Evolutionary conservation across 1,139 yeast genomes (phyloP), one percentile per base, ranked within the genome.

Genomic region (Zygotorulaspora mrakii): DNA sequence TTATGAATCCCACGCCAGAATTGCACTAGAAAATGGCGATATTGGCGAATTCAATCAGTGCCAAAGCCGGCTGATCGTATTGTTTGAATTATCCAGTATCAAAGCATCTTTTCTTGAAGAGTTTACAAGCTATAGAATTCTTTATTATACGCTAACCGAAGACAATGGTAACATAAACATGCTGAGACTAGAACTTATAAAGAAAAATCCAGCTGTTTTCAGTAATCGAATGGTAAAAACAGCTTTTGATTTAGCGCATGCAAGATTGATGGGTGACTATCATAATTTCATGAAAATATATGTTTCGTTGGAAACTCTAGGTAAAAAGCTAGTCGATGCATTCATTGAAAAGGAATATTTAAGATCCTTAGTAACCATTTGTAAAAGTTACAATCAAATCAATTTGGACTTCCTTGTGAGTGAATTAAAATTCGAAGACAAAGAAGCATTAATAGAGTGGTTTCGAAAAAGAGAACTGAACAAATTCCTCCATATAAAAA

Each of bases 11-110:
- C 95, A 91, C 62, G 95, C 94, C 5, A 74, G 88, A 35, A 69
- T 89, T n/a, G 94, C 97, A 0, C 71, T 91, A 28, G 83, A 80
- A 50, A 79, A 82, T 57, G 72, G 76, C 35, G 98, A 91, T 61
- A 65, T 89, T 50, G 97, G 97, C 5, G 98, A 91, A 59, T 89
- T 84, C 62, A 91, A 91, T 62, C 97, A 91, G 60, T 91, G 98
- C 59, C 95, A 85, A 59, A 79, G 94, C 12, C 88, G 88, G 55
- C 66, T 89, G 36, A 78, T 76, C 48, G 69, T 75, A 30, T 64
- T 84, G 17, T 88, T 82, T 57, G 73, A 70, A 22, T 52, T 55
- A 29, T 64, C 68, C 8, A 53, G 39, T 6, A 53, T 72, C 18
- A 59, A 55, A 13, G 70, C 66, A 25, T 59, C 68, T 36, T 60